These are phyloP conservation scores for Purpureocillium takamizusanense DNA, from an alignment of 2,329 filamentous ascomycete species.

Conservation along the genomic window DNA sequence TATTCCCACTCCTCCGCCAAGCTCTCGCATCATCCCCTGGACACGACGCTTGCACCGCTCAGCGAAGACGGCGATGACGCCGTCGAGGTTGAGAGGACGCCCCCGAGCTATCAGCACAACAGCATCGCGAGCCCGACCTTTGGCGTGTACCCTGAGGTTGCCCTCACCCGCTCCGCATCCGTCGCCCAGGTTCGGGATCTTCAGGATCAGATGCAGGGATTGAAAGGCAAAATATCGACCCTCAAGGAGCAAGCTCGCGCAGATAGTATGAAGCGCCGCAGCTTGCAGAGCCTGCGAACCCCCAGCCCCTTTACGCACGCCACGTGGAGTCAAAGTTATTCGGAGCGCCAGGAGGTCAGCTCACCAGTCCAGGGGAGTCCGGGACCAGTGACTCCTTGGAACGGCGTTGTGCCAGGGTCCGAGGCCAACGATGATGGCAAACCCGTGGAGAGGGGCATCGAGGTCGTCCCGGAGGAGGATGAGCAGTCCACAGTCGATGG, in stretches of 20 bases:
- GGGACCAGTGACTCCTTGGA: background rate
- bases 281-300: conserved; percentile 64
- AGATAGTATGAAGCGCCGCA: conserved; percentile 69
- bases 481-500: background rate
- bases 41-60: conserved; percentile 40
- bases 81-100: conserved; percentile 14
- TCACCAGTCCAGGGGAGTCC: conserved; percentile 8
- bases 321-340: conserved; percentile 20
- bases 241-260: conserved; percentile 70
- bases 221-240: conserved; percentile 77
- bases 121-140: conserved; percentile 36
- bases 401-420: background rate
- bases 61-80: conserved; percentile 40
- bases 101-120: conserved; percentile 23
- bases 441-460: background rate
- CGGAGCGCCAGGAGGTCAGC: conserved; percentile 13
- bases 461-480: conserved; percentile 5
- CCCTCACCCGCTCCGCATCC: conserved; percentile 57
- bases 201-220: conserved; percentile 75
- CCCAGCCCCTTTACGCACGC: conserved; percentile 74
- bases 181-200: conserved; percentile 64
- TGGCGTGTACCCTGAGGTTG: conserved; percentile 32
- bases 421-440: background rate
- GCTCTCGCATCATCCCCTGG: conserved; percentile 29
- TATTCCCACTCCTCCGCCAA: conserved; percentile 19